A percentile compares a stretch with the other conserved stretches of the same genome.
Evolutionary conservation across 352 stramenopile species (phyloP).

Genomic region (Elongisporangium anandrum): DNA sequence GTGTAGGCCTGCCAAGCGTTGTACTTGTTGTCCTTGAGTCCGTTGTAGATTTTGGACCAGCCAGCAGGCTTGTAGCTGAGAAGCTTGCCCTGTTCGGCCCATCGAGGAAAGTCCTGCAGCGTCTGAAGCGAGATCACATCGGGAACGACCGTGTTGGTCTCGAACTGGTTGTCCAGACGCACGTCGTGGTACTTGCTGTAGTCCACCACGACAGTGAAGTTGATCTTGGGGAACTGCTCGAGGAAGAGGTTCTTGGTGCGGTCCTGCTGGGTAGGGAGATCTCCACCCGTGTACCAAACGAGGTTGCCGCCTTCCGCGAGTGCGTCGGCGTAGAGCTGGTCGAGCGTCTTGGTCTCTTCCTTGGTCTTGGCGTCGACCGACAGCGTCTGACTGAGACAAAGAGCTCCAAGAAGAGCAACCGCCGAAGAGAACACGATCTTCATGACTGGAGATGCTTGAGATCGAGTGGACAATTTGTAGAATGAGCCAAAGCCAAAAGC

Average conservation of each 20-base stretch:
- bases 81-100: conserved; percentile 31
- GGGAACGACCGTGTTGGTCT: conserved; percentile 33
- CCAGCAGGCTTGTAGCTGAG: no score
- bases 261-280: conserved; percentile 24
- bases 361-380: no score
- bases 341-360: no score
- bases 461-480: no score
- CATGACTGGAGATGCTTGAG: no score
- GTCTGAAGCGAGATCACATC: conserved; percentile 47
- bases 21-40: conserved; percentile 28
- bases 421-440: no score
- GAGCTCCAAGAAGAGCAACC: no score
- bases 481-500: no score
- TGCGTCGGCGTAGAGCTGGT: conserved; percentile 40
- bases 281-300: conserved; percentile 35
- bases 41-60: conserved; percentile 47
- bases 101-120: conserved; percentile 50
- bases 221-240: conserved; percentile 40
- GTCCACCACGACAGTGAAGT: conserved; percentile 57
- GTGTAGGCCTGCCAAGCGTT: conserved; percentile 44
- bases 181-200: no score
- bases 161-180: conserved; percentile 58
- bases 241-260: conserved; percentile 18
- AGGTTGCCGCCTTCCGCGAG: conserved; percentile 52
- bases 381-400: no score